Evolutionary conservation across 2,329 filamentous ascomycete species (phyloP).

Genomic region (Thielaviopsis musarum): DNA sequence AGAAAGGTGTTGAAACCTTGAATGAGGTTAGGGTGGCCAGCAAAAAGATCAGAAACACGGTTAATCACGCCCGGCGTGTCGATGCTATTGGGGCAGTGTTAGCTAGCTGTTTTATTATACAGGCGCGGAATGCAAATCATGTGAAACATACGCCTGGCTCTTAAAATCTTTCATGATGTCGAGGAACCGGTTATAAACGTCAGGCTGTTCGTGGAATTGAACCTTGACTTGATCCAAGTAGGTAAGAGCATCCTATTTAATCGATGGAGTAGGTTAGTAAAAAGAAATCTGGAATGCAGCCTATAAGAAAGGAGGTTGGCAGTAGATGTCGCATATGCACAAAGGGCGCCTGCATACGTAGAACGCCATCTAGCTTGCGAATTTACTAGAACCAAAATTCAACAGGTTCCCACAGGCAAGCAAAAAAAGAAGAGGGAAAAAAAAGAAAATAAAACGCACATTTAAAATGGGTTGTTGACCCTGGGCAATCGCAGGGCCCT

Average conservation of each 20-base stretch:
- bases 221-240: conserved; percentile 98
- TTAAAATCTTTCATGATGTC: conserved; percentile 99
- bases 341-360: background rate
- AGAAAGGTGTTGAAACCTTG: conserved; percentile 98
- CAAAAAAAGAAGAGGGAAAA: background rate
- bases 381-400: background rate
- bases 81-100: conserved; percentile 43
- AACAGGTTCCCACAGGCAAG: background rate
- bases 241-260: conserved; percentile 55
- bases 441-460: conserved; percentile 24
- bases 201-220: conserved; percentile 88
- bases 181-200: conserved; percentile 91
- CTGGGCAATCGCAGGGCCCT: conserved; percentile 24
- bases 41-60: conserved; percentile 86
- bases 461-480: conserved; percentile 32
- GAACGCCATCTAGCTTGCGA: background rate
- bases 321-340: background rate
- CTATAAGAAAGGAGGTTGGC: background rate
- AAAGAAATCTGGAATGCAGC: background rate
- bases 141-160: conserved; percentile 62
- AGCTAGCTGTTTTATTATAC: background rate
- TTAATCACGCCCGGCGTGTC: conserved; percentile 97
- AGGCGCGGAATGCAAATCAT: background rate
- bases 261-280: background rate
- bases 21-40: conserved; percentile 85